These are phyloP conservation scores for Leccinum sublutescens DNA, from an alignment of 768 basidiomycete genomes.

Conservation along the genomic window DNA sequence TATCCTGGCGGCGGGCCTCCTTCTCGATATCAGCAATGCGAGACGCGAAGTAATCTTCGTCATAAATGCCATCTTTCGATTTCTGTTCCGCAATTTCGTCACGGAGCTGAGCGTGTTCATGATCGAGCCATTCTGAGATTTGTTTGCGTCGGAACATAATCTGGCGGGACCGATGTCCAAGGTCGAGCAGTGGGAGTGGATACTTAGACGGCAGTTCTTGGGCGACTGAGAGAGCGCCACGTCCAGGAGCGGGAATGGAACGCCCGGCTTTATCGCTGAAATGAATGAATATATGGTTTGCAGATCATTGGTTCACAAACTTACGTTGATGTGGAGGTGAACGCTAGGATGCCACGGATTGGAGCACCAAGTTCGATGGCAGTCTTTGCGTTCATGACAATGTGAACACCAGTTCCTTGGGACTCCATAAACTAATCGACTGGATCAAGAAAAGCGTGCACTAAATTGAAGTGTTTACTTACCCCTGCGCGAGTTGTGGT, in stretches of 20 bases:
- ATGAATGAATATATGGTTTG: conserved; percentile 4
- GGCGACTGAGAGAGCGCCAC: conserved; percentile 87
- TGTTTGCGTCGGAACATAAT: conserved; percentile 93
- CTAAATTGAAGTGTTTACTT: conserved; percentile 28
- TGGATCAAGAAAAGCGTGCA: conserved; percentile 2
- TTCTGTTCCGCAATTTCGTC: conserved; percentile 70
- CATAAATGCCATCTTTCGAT: conserved; percentile 46
- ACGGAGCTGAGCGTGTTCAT: conserved; percentile 83
- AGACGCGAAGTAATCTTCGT: conserved; percentile 69
- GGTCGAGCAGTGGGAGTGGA: conserved; percentile 74
- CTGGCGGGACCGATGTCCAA: conserved; percentile 91
- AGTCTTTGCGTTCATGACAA: conserved; percentile 96
- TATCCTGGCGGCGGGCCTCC: conserved; percentile 90
- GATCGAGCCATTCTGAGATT: conserved; percentile 90
- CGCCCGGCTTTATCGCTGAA: conserved; percentile 95
- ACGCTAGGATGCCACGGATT: conserved; percentile 90
- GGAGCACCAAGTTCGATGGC: conserved; percentile 92
- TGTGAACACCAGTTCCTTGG: conserved; percentile 94
- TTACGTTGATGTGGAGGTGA: conserved; percentile 94
- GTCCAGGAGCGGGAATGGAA: conserved; percentile 95
- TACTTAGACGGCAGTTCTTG: conserved; percentile 79
- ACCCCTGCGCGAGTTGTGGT: conserved; percentile 95
- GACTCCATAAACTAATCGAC: conserved; percentile 87
- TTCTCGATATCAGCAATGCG: conserved; percentile 84
- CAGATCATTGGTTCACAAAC: conserved; percentile 29